Base-by-base conservation (phyloP, 2,329 filamentous ascomycete species). In the Colletotrichum truncatum region DNA sequence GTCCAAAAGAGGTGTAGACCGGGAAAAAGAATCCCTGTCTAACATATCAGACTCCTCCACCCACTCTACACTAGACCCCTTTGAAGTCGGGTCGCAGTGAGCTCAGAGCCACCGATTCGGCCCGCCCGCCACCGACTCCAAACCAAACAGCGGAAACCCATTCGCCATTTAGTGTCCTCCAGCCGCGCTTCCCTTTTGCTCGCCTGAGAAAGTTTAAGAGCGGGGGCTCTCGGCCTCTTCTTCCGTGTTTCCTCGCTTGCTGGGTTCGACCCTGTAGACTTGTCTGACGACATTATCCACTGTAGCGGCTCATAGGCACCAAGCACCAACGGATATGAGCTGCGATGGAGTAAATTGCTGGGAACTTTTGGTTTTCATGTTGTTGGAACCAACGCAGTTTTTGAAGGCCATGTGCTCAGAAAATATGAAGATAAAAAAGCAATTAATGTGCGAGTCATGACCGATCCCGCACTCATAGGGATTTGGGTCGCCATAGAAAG, bases 91-190 rank as follows among this genome's bases (percentile, higher is more conserved):
- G 49, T 54, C 43, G 41, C 56, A 36, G 55, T 53, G 38, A 60
- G 16, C 30, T 26, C 54, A 60, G 54, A 65, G 57, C 63, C 57
- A 65, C 49, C 51, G 43, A 55, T 63, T 56, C 57, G 63, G 57
- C 49, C 63, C 57, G 49, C 58, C 23, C 30, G 36, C 14, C 51
- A 38, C 34, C 49, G 25, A 45, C 49, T 56, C 63, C 39, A 56
- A 63, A 41, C 49, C 34, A 38, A 55, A 26, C 18, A 36, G 51
- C 58, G 23, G 25, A 51, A 39, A 26, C 25, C n/a, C 25, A 14
- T 25, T 53, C 23, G 16, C 23, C 39, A 34, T 21, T 49, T 18
- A n/a, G 28, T 25, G 4, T 36, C 14, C 12, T 6, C 0, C 34
- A 41, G 41, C 41, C 52, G 43, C 46, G 34, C 32, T 36, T 59